These are phyloP conservation scores for Clarireedia homoeocarpa DNA, from an alignment of 2,329 filamentous ascomycete species.

Conservation along the genomic window DNA sequence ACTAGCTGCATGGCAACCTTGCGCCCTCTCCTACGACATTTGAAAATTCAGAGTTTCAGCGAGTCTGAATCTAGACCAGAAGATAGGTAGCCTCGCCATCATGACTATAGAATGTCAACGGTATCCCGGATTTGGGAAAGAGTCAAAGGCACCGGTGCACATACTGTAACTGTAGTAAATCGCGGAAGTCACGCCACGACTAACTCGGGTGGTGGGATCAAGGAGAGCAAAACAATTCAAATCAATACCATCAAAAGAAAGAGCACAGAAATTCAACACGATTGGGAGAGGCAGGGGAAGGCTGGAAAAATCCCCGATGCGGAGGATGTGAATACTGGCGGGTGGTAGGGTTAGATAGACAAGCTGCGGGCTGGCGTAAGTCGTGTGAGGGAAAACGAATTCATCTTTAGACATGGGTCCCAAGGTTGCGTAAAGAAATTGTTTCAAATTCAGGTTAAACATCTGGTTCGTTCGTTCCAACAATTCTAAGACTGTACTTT, in stretches of 20 bases:
- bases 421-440: too few relatives aligned
- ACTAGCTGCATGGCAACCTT: slow-evolving; percentile 6
- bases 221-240: not conserved
- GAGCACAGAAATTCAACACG: slow-evolving; percentile 2
- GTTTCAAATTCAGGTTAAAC: too few relatives aligned
- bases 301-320: slow-evolving; percentile 2
- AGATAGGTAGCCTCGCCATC: not conserved
- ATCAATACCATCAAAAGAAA: not conserved
- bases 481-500: too few relatives aligned
- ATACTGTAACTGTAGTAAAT: slow-evolving; percentile 2
- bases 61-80: not conserved
- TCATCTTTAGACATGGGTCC: too few relatives aligned
- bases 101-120: slow-evolving; percentile 3
- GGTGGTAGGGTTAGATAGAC: not conserved
- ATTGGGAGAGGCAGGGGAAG: not conserved
- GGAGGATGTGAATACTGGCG: slow-evolving; percentile 6
- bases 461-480: too few relatives aligned
- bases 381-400: too few relatives aligned
- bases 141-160: slow-evolving; percentile 2
- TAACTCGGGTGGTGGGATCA: not conserved
- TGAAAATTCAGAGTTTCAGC: not conserved
- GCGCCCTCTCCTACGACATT: slow-evolving; percentile 4
- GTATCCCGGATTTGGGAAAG: slow-evolving; percentile 4
- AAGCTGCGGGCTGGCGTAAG: too few relatives aligned
- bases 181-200: slow-evolving; percentile 1